Conservation (phyloP, 306 rosid genomes). For the Vigna nakashimae region DNA sequence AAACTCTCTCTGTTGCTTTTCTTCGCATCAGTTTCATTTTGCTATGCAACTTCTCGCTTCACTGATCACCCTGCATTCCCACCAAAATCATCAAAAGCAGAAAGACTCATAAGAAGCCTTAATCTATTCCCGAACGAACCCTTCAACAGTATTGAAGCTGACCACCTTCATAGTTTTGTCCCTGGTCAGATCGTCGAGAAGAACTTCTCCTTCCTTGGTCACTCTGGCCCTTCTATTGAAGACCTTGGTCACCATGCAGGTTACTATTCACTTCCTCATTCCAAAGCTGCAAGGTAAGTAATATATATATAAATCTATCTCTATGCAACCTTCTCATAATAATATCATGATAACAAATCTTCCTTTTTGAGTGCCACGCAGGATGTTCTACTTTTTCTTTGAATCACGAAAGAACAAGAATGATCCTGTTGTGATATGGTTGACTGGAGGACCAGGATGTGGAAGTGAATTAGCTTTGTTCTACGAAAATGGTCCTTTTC, state of each 20-base stretch:
- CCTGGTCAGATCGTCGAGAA: conserved; percentile 66
- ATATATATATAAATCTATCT: too few species aligned
- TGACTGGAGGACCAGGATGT: conserved; percentile 98
- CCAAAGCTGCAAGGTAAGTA: conserved; percentile 74
- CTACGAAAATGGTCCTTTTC: conserved; percentile 54
- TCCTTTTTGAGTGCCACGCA: conserved; percentile 22
- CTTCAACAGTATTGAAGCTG: conserved; percentile 43
- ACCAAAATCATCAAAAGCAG: conserved; percentile 59
- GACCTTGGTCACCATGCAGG: conserved; percentile 53
- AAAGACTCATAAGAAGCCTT: conserved; percentile 66
- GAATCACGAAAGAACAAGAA: conserved; percentile 67
- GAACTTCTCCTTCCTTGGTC: conserved; percentile 50
- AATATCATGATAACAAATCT: background rate
- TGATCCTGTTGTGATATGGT: conserved; percentile 87
- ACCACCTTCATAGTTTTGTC: conserved; percentile 41
- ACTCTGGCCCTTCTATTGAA: conserved; percentile 53
- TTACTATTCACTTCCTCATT: conserved; percentile 70
- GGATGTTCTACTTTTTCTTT: conserved; percentile 93
- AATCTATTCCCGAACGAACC: conserved; percentile 72
- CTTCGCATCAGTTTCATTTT: conserved; percentile 39
- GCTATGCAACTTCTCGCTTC: conserved; percentile 30
- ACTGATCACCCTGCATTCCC: conserved; percentile 18
- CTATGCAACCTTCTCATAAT: too few species aligned
- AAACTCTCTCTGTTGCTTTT: conserved; percentile 38
- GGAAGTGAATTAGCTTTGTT: conserved; percentile 78